phyloP scores from a whole-genome alignment of 2,329 filamentous ascomycete species.

The Cladosporium sp. region DNA sequence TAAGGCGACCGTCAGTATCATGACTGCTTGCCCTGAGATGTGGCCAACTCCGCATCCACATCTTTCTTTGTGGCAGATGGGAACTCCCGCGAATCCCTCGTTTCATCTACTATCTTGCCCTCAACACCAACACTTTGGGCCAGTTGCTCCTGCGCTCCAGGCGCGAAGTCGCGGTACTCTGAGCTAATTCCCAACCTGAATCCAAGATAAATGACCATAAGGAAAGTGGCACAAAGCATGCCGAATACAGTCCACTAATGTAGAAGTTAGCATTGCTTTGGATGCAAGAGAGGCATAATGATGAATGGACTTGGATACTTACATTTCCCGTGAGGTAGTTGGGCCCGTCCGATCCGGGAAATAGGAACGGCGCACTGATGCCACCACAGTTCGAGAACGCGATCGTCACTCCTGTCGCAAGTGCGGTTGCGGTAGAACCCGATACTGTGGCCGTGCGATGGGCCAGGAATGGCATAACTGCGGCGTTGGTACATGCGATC shows the following conservation, averaged over 20 bases:
- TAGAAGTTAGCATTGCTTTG: not conserved
- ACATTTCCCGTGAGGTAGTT: slow-evolving; percentile 15
- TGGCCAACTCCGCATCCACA: slow-evolving; percentile 4
- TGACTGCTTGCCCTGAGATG: not conserved
- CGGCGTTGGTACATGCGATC: slow-evolving; percentile 17
- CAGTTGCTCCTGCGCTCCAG: slow-evolving; percentile 7
- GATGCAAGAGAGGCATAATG: too few relatives aligned
- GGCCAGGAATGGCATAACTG: slow-evolving; percentile 16
- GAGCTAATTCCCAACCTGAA: slow-evolving; percentile 14
- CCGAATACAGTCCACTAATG: slow-evolving; percentile 17
- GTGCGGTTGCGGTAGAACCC: slow-evolving; percentile 14
- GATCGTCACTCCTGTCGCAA: slow-evolving; percentile 16
- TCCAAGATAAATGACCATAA: slow-evolving; percentile 15
- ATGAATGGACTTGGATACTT: not conserved
- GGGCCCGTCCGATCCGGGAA: slow-evolving; percentile 13
- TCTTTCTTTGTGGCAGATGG: slow-evolving; percentile 6
- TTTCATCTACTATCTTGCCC: slow-evolving; percentile 8
- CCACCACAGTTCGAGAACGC: slow-evolving; percentile 17
- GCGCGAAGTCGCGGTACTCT: slow-evolving; percentile 14
- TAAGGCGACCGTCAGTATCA: too few relatives aligned
- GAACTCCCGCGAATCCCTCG: slow-evolving; percentile 10
- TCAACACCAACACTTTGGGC: slow-evolving; percentile 11
- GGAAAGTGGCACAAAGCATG: slow-evolving; percentile 12
- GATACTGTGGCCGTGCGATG: slow-evolving; percentile 15
- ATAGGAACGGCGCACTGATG: slow-evolving; percentile 16